Base-by-base conservation (phyloP, 306 rosid genomes). In the Senna tora region DNA sequence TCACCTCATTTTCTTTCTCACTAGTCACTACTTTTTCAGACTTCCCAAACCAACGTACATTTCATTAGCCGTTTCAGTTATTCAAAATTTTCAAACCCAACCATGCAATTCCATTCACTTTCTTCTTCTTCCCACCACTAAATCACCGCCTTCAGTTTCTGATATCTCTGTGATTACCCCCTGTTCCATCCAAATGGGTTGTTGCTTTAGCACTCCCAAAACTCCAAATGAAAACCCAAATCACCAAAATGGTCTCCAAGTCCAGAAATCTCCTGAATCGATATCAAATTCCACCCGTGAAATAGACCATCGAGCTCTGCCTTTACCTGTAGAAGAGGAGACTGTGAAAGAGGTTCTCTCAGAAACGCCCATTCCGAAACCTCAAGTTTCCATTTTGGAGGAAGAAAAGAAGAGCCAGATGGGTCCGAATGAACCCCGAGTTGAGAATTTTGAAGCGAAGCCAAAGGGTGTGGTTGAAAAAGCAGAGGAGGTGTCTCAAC, bases 331-430 rank as follows among this genome's bases (percentile, higher is more conserved):
- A 0, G 91, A 89, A 58, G 98, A 87, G 68, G 99, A 94, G 79
- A 68, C 82, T 5, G 99, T 94, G 58, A 94, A 94, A 63, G 99
- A 91, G 77, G 99, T 94, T 17, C 91, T 91, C 51, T 89, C 90
- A 0, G 99, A 94, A 72, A 95, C 92, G 57, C 92, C 96, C 59
- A 71, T 91, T 54, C 22, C 74, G 36, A 94, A 81, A 41, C 88
- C 86, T 0, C 83, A 67, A 57, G 73, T 14, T 49, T 68, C 82
- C 2, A 34, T 66, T 42, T 67, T 62, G 61, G 51, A 3, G 15
- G 57, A 56, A 51, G 83, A 71, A 47, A 74, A 64, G 0, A 59
- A 41, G 6, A 81, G 85, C 81, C 84, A 75, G 53, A 11, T 77
- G 67, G 70, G 47, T 30, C 4, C 39, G 7, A 43, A 52, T 47